Evolutionary conservation across 768 basidiomycete genomes (phyloP).

Genomic region (Tylopilus felleus): DNA sequence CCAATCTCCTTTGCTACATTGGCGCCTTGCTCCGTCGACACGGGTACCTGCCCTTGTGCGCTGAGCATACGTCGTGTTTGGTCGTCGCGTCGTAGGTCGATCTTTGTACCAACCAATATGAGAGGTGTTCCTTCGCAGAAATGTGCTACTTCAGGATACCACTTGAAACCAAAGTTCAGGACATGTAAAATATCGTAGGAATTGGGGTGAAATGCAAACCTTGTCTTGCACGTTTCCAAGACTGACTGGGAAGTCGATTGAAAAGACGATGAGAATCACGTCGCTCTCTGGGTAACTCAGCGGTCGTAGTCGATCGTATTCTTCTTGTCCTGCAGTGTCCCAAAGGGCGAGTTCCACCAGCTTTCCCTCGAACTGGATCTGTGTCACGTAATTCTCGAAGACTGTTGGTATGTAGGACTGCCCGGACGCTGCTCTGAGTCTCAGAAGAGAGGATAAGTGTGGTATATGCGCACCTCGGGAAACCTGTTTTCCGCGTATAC

Average conservation of each 20-base stretch:
- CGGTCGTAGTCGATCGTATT: conserved; percentile 87
- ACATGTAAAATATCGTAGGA: neutral
- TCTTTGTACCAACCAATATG: conserved; percentile 92
- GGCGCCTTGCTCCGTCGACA: conserved; percentile 78
- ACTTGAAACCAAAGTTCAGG: conserved; percentile 44
- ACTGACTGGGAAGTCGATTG: conserved; percentile 87
- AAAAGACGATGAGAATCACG: conserved; percentile 92
- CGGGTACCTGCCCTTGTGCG: conserved; percentile 83
- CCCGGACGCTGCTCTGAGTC: conserved; percentile 13
- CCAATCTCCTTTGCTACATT: conserved; percentile 91
- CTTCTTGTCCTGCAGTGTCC: conserved; percentile 97
- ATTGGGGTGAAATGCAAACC: conserved; percentile 40
- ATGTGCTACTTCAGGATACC: conserved; percentile 91
- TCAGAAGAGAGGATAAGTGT: conserved; percentile 4
- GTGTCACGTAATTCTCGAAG: conserved; percentile 91
- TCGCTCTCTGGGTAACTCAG: conserved; percentile 87
- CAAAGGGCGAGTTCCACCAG: conserved; percentile 94
- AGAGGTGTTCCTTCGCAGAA: conserved; percentile 89
- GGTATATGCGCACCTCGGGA: conserved; percentile 68
- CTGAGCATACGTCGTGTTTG: conserved; percentile 83
- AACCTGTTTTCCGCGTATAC: conserved; percentile 96
- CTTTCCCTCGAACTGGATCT: conserved; percentile 83
- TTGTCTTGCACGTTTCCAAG: conserved; percentile 90
- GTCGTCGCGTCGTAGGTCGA: conserved; percentile 83
- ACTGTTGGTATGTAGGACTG: conserved; percentile 93